These are phyloP conservation scores for Carex pumila DNA, from an alignment of 176 grass and related monocot genomes.

Conservation along the genomic window DNA sequence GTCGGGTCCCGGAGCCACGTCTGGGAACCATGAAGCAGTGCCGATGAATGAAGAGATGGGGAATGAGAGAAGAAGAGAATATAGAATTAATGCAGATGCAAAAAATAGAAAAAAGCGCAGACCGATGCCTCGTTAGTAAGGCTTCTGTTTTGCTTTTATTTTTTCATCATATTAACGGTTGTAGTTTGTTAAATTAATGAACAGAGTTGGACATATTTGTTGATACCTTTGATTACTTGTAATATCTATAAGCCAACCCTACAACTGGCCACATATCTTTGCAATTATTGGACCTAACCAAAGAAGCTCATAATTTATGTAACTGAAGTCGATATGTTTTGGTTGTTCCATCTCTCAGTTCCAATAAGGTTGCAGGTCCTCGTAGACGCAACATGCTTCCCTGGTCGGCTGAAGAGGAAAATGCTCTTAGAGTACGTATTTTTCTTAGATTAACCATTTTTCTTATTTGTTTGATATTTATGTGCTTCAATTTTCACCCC, in stretches of 20 bases:
- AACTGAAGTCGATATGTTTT: too few relatives aligned
- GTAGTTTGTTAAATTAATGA: too few relatives aligned
- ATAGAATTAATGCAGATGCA: background rate
- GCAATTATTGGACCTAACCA: background rate
- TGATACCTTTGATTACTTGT: background rate
- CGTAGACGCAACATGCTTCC: conserved; percentile 34
- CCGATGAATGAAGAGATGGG: background rate
- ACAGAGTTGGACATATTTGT: background rate
- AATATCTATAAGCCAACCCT: background rate
- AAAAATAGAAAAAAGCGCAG: background rate
- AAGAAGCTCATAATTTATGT: background rate
- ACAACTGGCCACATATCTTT: background rate
- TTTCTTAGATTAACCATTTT: background rate
- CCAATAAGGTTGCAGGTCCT: conserved; percentile 30
- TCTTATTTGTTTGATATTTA: conserved; percentile 8
- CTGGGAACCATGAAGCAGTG: background rate
- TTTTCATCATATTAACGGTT: conserved; percentile 1
- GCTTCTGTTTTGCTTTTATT: background rate
- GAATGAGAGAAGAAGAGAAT: conserved; percentile 3
- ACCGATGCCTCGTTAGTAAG: conserved; percentile 19
- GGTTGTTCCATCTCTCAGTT: conserved; percentile 26
- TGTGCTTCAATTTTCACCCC: background rate
- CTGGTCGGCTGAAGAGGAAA: conserved; percentile 52
- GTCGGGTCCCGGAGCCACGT: background rate
- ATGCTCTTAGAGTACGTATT: conserved; percentile 40